Percentiles rank a stretch among this genome's conserved stretches.
Conservation (phyloP, 176 grass and related monocot genomes). For the Aegilops longissima region DNA sequence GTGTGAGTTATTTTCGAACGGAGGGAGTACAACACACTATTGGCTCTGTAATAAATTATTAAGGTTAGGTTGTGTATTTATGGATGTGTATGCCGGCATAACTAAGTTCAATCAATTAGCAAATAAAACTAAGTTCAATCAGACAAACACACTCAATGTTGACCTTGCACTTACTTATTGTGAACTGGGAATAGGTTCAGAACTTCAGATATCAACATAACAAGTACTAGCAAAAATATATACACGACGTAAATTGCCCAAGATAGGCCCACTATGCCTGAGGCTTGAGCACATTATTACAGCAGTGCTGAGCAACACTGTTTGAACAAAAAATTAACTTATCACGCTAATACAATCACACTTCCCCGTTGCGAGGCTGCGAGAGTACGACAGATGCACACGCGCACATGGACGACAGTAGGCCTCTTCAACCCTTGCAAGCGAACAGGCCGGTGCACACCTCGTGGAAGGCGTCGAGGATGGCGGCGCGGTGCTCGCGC, state of each 20-base stretch:
- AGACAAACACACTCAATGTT: background rate
- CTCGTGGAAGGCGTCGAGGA: conserved; percentile 91
- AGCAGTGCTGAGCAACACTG: background rate
- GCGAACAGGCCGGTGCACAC: conserved; percentile 76
- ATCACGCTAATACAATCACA: background rate
- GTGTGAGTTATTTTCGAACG: too few species aligned
- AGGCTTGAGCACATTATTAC: conserved; percentile 19
- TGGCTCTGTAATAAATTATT: too few species aligned
- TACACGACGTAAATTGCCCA: background rate
- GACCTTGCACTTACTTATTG: background rate
- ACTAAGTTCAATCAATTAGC: too few species aligned
- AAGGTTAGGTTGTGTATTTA: too few species aligned
- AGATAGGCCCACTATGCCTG: background rate
- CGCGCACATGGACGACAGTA: too few species aligned
- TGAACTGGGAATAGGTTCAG: background rate
- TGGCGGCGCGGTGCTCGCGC: conserved; percentile 62
- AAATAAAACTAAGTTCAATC: too few species aligned
- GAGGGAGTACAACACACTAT: too few species aligned
- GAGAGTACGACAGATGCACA: background rate
- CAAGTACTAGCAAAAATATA: background rate
- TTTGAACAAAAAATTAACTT: background rate
- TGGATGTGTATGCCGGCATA: too few species aligned
- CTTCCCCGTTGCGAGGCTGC: background rate
- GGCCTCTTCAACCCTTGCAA: conserved; percentile 13
- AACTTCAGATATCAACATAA: background rate